Percentiles rank a stretch among this genome's conserved stretches.
Conservation (phyloP, 371 early-diverging fungal species). For the Chytridium lagenaria region DNA sequence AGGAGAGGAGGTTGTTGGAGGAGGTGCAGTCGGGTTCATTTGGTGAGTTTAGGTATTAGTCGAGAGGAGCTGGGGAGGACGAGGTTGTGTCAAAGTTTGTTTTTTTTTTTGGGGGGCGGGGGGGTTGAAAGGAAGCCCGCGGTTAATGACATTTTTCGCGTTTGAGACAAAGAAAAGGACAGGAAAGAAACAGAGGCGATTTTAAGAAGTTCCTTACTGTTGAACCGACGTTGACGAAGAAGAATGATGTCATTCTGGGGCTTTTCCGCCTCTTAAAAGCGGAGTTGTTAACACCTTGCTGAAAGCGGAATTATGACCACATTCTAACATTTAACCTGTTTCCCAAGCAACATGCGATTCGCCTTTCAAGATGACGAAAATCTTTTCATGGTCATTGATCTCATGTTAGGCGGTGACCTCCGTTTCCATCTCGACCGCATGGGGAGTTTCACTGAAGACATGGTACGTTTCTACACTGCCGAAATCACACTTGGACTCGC, state of each 20-base stretch:
- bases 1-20: constrained; percentile 65
- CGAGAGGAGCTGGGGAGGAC: background rate
- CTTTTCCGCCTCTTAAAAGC: no score
- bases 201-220: no score
- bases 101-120: background rate
- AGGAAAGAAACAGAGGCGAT: no score
- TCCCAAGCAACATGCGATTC: constrained; percentile 9
- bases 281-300: no score
- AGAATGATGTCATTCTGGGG: no score
- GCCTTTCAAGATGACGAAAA: constrained; percentile 81
- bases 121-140: no score
- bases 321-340: constrained; percentile 6
- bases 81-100: background rate
- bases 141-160: no score
- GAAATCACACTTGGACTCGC: constrained; percentile 74
- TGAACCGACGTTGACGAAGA: no score
- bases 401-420: constrained; percentile 71
- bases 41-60: constrained; percentile 52
- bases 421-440: constrained; percentile 55
- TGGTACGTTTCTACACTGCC: constrained; percentile 78
- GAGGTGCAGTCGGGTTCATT: constrained; percentile 63
- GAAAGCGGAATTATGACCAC: no score
- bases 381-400: constrained; percentile 84
- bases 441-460: constrained; percentile 71
- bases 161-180: no score